Evolutionary conservation across 176 grass and related monocot species (phyloP).

Genomic region (Puccinellia tenuiflora): DNA sequence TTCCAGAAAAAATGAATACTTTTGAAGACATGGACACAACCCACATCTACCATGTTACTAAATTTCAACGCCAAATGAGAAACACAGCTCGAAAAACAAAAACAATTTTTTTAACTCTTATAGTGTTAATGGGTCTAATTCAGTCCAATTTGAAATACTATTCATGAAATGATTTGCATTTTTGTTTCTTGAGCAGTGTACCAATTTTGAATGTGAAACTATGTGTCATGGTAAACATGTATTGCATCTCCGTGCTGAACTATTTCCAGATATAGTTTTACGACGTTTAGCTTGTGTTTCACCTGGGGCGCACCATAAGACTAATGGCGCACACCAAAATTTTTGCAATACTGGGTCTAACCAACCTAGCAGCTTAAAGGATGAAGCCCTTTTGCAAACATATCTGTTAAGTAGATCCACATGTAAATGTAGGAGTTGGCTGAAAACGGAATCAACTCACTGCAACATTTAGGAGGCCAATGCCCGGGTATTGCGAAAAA

Average conservation of each 20-base stretch:
- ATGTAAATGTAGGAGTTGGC: neutral
- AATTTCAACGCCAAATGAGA: neutral
- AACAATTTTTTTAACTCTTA: neutral
- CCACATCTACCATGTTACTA: neutral
- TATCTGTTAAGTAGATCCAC: neutral
- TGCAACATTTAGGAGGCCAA: conserved; percentile 87
- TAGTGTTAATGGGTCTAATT: neutral
- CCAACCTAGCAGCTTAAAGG: neutral
- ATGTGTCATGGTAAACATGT: neutral
- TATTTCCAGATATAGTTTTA: neutral
- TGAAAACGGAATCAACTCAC: conserved; percentile 53
- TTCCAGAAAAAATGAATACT: neutral
- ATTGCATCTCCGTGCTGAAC: neutral
- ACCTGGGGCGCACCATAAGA: neutral
- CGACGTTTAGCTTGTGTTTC: neutral
- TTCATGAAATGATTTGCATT: neutral
- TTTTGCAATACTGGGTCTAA: neutral
- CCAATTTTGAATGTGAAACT: neutral
- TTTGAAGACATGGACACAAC: neutral
- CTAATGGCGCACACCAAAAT: neutral
- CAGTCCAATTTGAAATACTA: neutral
- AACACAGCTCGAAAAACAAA: neutral
- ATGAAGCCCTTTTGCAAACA: neutral
- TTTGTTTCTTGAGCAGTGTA: neutral
- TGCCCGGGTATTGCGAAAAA: conserved; percentile 64